These are phyloP conservation scores for Fusarium graminum DNA, from an alignment of 2,329 filamentous ascomycete genomes.

Conservation along the genomic window DNA sequence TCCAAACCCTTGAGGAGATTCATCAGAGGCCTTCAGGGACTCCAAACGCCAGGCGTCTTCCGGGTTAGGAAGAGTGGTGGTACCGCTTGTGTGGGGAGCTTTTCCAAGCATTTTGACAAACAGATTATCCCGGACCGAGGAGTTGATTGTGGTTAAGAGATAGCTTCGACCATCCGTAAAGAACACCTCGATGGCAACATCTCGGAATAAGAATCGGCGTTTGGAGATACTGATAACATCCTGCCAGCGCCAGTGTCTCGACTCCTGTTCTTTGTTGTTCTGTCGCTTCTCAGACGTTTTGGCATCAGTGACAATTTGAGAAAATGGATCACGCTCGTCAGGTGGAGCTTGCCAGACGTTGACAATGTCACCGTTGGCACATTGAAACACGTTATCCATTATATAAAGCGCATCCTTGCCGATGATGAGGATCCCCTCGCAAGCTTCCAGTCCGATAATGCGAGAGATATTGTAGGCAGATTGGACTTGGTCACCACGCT, in stretches of 20 bases:
- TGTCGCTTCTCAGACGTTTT: slow-evolving; percentile 72
- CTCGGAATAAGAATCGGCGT: slow-evolving; percentile 91
- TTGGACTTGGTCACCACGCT: slow-evolving; percentile 91
- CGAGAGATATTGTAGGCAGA: slow-evolving; percentile 96
- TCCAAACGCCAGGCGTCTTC: slow-evolving; percentile 96
- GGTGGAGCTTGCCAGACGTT: slow-evolving; percentile 93
- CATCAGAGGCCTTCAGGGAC: slow-evolving; percentile 76
- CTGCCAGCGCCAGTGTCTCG: slow-evolving; percentile 91
- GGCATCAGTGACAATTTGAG: slow-evolving; percentile 86
- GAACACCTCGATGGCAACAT: slow-evolving; percentile 97
- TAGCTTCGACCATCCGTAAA: slow-evolving; percentile 98
- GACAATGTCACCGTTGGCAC: slow-evolving; percentile 94
- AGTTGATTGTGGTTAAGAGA: slow-evolving; percentile 84
- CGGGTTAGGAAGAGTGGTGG: slow-evolving; percentile 76
- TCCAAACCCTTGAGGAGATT: slow-evolving; percentile 74
- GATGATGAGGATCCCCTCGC: slow-evolving; percentile 92
- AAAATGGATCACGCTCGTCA: slow-evolving; percentile 94
- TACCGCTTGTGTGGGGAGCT: slow-evolving; percentile 82
- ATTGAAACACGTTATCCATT: slow-evolving; percentile 96
- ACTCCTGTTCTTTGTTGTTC: slow-evolving; percentile 77
- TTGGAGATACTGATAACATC: slow-evolving; percentile 97
- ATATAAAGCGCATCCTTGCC: slow-evolving; percentile 94
- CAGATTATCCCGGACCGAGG: slow-evolving; percentile 80
- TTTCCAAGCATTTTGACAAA: slow-evolving; percentile 81
- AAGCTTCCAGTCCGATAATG: slow-evolving; percentile 92